phyloP scores from a whole-genome alignment of 305 asterid species.

The Salvia sclarea region DNA sequence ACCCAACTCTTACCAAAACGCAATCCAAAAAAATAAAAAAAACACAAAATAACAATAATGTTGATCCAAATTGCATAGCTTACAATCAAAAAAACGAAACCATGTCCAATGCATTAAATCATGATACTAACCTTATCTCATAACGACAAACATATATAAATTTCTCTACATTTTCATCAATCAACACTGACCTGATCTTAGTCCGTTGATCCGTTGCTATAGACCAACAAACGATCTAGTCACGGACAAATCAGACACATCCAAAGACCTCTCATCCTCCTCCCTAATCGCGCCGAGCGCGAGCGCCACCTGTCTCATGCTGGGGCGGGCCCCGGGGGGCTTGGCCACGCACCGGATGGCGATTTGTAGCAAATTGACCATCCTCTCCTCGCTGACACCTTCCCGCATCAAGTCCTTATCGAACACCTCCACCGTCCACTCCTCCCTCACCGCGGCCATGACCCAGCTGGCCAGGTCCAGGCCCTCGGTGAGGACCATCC shows the following conservation, averaged over 20 bases:
- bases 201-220: neutral
- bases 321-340: conserved; percentile 52
- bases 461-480: conserved; percentile 72
- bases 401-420: conserved; percentile 57
- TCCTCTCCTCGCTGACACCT: conserved; percentile 71
- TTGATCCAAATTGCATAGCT: conserved; percentile 1
- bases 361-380: conserved; percentile 62
- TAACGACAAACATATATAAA: neutral
- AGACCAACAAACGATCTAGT: conserved; percentile 39
- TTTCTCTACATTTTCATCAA: neutral
- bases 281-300: conserved; percentile 53
- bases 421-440: conserved; percentile 85
- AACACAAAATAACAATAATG: neutral
- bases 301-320: conserved; percentile 53
- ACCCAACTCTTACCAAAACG: neutral
- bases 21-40: neutral
- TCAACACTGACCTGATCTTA: neutral
- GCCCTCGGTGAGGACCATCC: conserved; percentile 49
- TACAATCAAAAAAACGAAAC: conserved; percentile 1
- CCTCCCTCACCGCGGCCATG: conserved; percentile 63
- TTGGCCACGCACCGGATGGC: conserved; percentile 59
- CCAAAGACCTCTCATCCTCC: conserved; percentile 70
- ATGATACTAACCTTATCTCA: neutral
- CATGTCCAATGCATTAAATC: neutral
- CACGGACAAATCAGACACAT: conserved; percentile 45